Base-by-base conservation (phyloP, 345 rosid species). In the Moricandia moricandioides region DNA sequence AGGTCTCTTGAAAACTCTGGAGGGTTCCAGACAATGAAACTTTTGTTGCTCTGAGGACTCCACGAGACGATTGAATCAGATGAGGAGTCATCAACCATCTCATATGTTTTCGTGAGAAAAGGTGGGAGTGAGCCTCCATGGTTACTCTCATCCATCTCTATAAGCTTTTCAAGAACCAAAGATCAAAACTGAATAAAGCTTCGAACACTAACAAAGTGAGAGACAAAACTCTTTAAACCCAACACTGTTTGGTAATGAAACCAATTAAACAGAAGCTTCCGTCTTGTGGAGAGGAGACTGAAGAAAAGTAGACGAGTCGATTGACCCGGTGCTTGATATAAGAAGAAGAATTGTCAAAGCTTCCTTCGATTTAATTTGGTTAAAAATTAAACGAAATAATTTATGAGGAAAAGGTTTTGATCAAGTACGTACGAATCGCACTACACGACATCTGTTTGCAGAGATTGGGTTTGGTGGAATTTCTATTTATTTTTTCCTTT, bases 71-170 rank as follows among this genome's bases (percentile, higher is more conserved):
- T 40, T 9, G 91, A 65, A 80, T 95, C 87, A 0, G 97, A 69
- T 1, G 91, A 90, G 62, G 86, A 82, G 80, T 92, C 98, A 59
- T 92, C 92, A 31, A 95, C 96, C 98, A 95, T 90, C 73, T 95
- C 96, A 72, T 90, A 95, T 2, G 96, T 90, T 84, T 89, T 92
- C 4, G 81, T 4, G 1, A 95, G 87, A 78, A 92, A 95, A n/a
- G 99, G 98, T 37, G 99, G 99, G 26, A 92, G 82, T 12, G 96
- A 89, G 82, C 85, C 90, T 79, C 84, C 96, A 37, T 72, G 55
- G 62, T 37, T 33, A 33, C 17, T 74, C 39, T 90, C 99, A 74
- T 92, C 97, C 99, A 95, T 95, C 54, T 81, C 70, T 56, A 40
- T 27, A 47, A 62, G 62, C 45, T 55, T n/a, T 45, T 55, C 47